These are phyloP conservation scores for Trichosporon asahii DNA, from an alignment of 1,284 basidiomycete species.

Conservation along the genomic window DNA sequence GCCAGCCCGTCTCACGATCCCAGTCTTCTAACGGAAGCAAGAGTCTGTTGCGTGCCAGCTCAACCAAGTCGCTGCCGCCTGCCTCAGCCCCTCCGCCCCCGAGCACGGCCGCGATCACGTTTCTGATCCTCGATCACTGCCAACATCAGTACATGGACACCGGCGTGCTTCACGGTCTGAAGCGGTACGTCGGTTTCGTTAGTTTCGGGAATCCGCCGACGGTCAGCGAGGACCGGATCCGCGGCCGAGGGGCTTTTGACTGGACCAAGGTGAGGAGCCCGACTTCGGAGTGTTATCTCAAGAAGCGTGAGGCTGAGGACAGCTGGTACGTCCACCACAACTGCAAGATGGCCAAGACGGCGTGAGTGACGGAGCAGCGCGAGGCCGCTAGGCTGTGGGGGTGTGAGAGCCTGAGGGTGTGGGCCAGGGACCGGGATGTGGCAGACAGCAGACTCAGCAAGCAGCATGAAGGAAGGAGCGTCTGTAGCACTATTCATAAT, in stretches of 20 bases:
- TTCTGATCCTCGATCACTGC: conserved; percentile 42
- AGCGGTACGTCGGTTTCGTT: conserved; percentile 30
- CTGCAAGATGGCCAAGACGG: conserved; percentile 12
- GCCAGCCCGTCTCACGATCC: not conserved
- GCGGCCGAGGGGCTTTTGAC: conserved; percentile 31
- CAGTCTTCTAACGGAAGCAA: not conserved
- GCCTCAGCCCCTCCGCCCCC: not conserved
- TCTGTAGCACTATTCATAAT: not conserved
- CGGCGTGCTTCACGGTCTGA: conserved; percentile 19
- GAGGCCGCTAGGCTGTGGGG: not conserved
- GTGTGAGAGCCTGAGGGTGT: no score
- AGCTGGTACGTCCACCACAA: conserved; percentile 20
- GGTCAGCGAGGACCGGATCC: conserved; percentile 29
- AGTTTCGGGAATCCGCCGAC: conserved; percentile 21
- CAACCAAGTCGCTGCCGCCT: not conserved
- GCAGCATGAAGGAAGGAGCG: not conserved
- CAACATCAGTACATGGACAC: conserved; percentile 28
- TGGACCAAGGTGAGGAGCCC: conserved; percentile 27
- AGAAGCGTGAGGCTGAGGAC: conserved; percentile 12
- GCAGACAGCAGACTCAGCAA: no score
- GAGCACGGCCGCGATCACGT: conserved; percentile 23
- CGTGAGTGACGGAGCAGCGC: not conserved
- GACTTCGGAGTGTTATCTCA: conserved; percentile 12
- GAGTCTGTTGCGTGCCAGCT: not conserved
- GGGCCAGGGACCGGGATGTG: no score